These are phyloP conservation scores for Zasmidium angulare DNA, from an alignment of 2,329 filamentous ascomycete species.

Conservation along the genomic window DNA sequence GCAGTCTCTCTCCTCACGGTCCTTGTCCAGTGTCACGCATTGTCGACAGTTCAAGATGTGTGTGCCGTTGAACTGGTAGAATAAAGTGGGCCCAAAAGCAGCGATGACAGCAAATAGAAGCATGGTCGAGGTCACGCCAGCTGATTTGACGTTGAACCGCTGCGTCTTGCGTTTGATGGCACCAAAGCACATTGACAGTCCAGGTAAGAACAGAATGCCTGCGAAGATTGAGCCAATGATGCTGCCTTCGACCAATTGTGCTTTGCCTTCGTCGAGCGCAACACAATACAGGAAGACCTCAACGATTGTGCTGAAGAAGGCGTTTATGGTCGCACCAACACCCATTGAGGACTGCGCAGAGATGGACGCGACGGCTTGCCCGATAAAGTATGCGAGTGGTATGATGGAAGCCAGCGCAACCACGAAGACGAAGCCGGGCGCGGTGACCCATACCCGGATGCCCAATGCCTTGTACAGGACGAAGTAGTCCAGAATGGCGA, in stretches of 20 bases:
- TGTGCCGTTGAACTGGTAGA: conserved; percentile 98
- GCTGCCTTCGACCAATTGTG: conserved; percentile 89
- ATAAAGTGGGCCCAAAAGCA: conserved; percentile 91
- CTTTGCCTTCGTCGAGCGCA: conserved; percentile 88
- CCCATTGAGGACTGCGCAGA: conserved; percentile 99
- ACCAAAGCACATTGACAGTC: conserved; percentile 97
- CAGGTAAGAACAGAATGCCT: conserved; percentile 89
- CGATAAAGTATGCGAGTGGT: conserved; percentile 95
- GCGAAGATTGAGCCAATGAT: conserved; percentile 98
- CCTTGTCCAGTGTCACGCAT: conserved; percentile 51
- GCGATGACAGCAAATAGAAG: conserved; percentile 92
- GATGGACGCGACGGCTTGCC: conserved; percentile 96
- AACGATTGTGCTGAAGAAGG: conserved; percentile 95
- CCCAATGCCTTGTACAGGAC: conserved; percentile 70
- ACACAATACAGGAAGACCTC: conserved; percentile 98
- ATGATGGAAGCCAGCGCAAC: conserved; percentile 89
- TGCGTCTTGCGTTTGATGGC: conserved; percentile 98
- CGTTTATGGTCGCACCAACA: conserved; percentile 92
- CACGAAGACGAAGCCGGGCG: conserved; percentile 81
- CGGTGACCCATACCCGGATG: conserved; percentile 71
- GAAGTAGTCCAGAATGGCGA: conserved; percentile 91
- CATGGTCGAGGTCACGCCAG: conserved; percentile 97
- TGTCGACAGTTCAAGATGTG: conserved; percentile 85
- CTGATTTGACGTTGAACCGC: conserved; percentile 94
- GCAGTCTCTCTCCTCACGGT: conserved; percentile 66